Evolutionary conservation across 1,284 basidiomycete genomes (phyloP), one percentile per base, ranked within the genome.

Genomic region (Cryptococcus sp.): DNA sequence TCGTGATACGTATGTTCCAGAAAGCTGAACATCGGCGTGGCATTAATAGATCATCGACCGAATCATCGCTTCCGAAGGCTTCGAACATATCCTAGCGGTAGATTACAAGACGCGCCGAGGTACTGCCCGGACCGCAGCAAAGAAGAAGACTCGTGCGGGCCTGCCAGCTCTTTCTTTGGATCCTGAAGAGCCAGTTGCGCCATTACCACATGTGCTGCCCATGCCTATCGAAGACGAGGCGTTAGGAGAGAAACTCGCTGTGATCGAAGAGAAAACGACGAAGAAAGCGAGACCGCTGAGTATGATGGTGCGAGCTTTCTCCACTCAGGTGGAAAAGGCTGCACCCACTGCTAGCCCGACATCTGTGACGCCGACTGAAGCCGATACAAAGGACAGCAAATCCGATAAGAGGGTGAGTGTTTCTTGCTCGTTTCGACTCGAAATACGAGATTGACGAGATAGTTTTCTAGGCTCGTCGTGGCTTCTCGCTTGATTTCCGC

Each of bases 1-100:
- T 15, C 52, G 42, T 52, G 35, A 27, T 23, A 19, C 3, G 38
- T 16, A 17, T n/a, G 38, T 11, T 8, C 35, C 17, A 11, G 19
- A 39, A 40, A 51, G n/a, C 41, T 53, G 51, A 35, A 2, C 22
- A 23, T 17, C 6, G 13, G 25, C 16, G 47, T 57, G 46, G 59
- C 20, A 27, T 20, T 40, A 20, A 5, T 52, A 76, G 77, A 96
- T 97, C 70, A 88, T 97, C 69, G 92, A 97, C 80, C 86, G 93
- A 54, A 95, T 97, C 75, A 92, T 95, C 62, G 85, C 91, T 3
- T 87, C 91, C 73, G 92, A 94, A 60, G 93, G 92, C 31, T 95
- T 92, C 78, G 93, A 97, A 77, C 90, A 93, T 69, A 88, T 97
- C 54, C 85, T 96, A 27, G 89, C 93, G 22, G 86, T 85, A 50